Percentiles rank a stretch among this genome's conserved stretches.
These are phyloP conservation scores for Eimeria necatrix DNA, from an alignment of 169 alveolate genomes.

Conservation along the genomic window DNA sequence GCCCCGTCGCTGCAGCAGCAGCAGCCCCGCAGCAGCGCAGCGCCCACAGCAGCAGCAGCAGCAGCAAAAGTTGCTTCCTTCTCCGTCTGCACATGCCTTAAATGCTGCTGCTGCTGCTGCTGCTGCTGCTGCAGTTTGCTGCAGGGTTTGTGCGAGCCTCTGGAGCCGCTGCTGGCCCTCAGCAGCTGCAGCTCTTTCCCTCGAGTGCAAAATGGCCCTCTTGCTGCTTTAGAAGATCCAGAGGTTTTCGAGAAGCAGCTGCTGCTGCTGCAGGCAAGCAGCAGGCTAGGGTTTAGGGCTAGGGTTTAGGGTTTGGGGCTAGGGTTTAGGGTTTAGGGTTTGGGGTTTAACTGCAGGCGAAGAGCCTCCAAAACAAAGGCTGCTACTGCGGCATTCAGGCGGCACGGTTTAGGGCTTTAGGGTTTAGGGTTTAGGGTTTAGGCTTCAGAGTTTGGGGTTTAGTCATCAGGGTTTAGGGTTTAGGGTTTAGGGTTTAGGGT, in stretches of 20 bases:
- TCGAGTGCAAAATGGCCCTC: background rate
- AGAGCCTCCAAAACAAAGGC: no score
- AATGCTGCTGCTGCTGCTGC: no score
- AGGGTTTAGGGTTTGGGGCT: no score
- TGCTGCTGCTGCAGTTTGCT: slow-evolving; percentile 18
- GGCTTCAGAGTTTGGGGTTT: no score
- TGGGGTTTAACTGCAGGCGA: no score
- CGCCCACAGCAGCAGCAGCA: background rate
- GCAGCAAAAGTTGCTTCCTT: background rate
- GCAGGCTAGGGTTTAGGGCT: background rate
- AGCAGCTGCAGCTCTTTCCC: background rate
- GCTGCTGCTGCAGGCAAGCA: background rate
- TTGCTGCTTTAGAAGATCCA: background rate
- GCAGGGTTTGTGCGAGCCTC: background rate
- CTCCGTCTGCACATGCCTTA: no score
- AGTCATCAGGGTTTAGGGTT: background rate
- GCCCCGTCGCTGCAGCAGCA: no score
- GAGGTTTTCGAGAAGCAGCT: slow-evolving; percentile 17
- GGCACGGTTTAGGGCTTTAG: no score
- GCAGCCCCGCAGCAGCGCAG: background rate
- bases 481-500: background rate
- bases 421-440: no score
- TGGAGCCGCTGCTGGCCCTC: slow-evolving; percentile 35
- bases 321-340: no score
- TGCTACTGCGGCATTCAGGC: no score